A percentile compares a stretch with the other conserved stretches of the same genome.
Evolutionary conservation across 306 rosid genomes (phyloP).

Genomic region (Arachis hypogaea): DNA sequence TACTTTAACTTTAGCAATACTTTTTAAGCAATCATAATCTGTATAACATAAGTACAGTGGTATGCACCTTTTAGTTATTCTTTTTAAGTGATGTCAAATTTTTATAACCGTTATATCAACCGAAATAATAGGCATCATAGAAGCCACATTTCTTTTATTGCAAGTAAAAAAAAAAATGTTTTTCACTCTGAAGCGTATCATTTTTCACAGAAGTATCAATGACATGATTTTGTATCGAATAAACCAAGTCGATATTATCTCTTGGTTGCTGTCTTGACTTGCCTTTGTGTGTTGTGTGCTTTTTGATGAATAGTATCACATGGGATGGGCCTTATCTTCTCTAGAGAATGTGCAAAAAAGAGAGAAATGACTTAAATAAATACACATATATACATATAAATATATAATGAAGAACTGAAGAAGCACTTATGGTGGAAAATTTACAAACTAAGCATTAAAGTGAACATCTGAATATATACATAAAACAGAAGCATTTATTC

Average conservation of each 20-base stretch:
- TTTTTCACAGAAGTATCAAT: not conserved
- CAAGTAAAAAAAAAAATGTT: too few species aligned
- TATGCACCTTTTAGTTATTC: too few species aligned
- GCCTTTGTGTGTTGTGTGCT: not conserved
- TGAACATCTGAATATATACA: not conserved
- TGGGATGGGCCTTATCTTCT: not conserved
- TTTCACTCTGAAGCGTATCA: too few species aligned
- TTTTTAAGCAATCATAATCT: too few species aligned
- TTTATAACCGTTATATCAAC: too few species aligned
- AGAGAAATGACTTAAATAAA: not conserved
- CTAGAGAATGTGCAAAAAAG: slow-evolving; percentile 10
- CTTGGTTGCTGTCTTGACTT: not conserved
- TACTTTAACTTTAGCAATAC: too few species aligned
- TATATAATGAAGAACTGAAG: not conserved
- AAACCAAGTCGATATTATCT: not conserved
- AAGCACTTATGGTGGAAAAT: not conserved
- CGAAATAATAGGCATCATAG: too few species aligned
- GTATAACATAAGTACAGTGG: too few species aligned
- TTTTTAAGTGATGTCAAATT: too few species aligned
- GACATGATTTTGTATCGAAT: slow-evolving; percentile 6
- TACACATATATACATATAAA: not conserved
- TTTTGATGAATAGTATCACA: not conserved
- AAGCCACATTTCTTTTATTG: not conserved
- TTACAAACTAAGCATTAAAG: slow-evolving; percentile 4
- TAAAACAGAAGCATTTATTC: slow-evolving; percentile 20